Base-by-base conservation (phyloP, 192 early-diverging fungal genomes). In the Chytriomyces confervae region DNA sequence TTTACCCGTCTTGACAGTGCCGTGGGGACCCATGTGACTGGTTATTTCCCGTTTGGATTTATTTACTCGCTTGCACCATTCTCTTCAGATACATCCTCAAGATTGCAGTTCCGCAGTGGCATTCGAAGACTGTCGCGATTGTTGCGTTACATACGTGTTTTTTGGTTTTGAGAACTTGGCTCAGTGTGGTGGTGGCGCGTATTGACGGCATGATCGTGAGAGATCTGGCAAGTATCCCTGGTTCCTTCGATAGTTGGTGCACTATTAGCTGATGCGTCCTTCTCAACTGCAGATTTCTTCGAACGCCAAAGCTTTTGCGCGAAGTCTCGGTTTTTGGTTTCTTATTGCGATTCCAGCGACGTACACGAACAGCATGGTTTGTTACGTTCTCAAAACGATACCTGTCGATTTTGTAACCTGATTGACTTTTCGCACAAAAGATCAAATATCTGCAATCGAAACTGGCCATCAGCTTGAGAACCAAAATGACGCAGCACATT, bases 331-430 rank as follows among this genome's bases (percentile, higher is more conserved):
- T 18, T 95, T 93, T 68, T 98, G 95, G 94, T 95, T 98, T 80
- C 89, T 91, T 27, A 95, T 98, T 79, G 95, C 97, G 13, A 83
- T 98, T 6, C 97, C 97, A 20, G 95, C 97, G 6, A 97, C 95
- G 7, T 98, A 96, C 81, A 98, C 97, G 50, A 98, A 98, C 84
- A 94, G 92, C 84, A 98, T 98, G 97, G 95, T 94, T 84, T 82
- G 86, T 63, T 79, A 75, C 62, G 62, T 75, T 47, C 64, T 13
- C 27, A 27, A 80, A 72, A 77, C 71, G 27, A 53, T 57, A 46
- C 72, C 67, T 46, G 43, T 43, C 36, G 46, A 78, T 23, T 13
- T 46, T 13, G 62, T 13, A 49, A 43, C 46, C 77, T 9, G 13
- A n/a, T 75, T 77, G 18, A 47, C 62, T 75, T 36, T 8, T 79